Evolutionary conservation across 2,329 filamentous ascomycete genomes (phyloP), one percentile per base, ranked within the genome.

Genomic region (Colletotrichum sp.): DNA sequence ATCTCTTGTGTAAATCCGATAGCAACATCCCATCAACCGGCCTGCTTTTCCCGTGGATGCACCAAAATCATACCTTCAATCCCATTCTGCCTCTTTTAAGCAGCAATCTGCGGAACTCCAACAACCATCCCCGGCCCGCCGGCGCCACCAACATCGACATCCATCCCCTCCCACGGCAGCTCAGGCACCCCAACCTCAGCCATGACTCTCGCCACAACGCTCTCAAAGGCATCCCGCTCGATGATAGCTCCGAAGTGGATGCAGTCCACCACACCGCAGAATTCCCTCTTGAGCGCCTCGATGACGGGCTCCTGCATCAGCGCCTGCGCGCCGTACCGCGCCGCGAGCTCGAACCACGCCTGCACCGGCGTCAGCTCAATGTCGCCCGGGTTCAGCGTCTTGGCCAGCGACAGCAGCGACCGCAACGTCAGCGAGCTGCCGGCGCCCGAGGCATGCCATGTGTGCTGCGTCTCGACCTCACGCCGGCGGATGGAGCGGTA

Each of bases 331-430:
- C 86, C 85, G 77, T 86, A 89, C 48, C 82, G 79, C 5, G 76
- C 79, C 28, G 84, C 85, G 30, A 90, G 84, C 83, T 90, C 89
- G 79, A 90, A 90, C 89, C 88, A 90, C 2, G 86, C 88, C 81
- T 90, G 89, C 30, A 90, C 86, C 18, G 89, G 89, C 32, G 88
- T 86, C 52, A 90, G 79, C 79, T 90, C 88, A 21, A 80, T 70
- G 66, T 82, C 82, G 32, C 84, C 82, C 5, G 84, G 82, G 79
- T 86, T 88, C 28, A 90, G 82, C 56, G 85, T 84, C 65, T 81
- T 79, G 2, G 89, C 88, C 4, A 90, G 84, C n/a, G 84, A 84
- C 74, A 85, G 82, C 26, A 90, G 84, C 18, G 82, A 81, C 34
- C 82, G 79, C 30, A 90, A 85, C 3, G 85, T 86, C 34, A 90